phyloP scores from a whole-genome alignment of 352 stramenopile genomes.

The Globisporangium nunn region DNA sequence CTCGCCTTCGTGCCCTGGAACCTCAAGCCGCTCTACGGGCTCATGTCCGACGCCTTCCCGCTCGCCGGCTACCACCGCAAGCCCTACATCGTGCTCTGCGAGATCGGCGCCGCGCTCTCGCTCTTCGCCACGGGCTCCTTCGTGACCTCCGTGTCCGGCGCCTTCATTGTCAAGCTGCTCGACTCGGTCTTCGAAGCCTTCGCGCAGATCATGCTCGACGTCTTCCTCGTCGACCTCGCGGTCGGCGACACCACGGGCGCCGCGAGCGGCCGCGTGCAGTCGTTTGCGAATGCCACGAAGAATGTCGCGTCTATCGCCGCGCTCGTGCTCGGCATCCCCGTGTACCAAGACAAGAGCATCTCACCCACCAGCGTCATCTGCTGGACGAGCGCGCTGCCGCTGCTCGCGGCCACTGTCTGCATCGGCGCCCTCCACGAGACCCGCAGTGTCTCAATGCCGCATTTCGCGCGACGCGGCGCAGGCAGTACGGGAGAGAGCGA shows the following conservation, averaged over 20 bases:
- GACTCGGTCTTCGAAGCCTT: conserved; percentile 72
- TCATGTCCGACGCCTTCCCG: conserved; percentile 69
- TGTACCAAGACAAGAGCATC: conserved; percentile 56
- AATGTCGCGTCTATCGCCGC: conserved; percentile 58
- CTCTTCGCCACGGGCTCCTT: conserved; percentile 48
- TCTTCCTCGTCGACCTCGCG: conserved; percentile 65
- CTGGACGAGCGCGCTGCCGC: conserved; percentile 51
- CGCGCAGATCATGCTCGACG: conserved; percentile 74
- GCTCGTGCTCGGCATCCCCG: conserved; percentile 50
- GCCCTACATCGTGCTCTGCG: conserved; percentile 75
- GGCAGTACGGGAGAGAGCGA: neutral
- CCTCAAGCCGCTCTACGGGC: conserved; percentile 76
- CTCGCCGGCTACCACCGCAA: conserved; percentile 74
- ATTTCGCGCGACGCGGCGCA: neutral
- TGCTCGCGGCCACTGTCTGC: conserved; percentile 44
- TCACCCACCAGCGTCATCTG: conserved; percentile 43
- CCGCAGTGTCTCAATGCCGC: conserved; percentile 1
- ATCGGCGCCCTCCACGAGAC: conserved; percentile 40
- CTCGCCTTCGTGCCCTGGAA: conserved; percentile 83
- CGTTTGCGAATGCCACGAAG: conserved; percentile 61
- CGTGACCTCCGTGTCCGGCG: conserved; percentile 44
- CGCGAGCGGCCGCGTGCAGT: conserved; percentile 58
- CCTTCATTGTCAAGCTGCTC: conserved; percentile 62
- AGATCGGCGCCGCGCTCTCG: conserved; percentile 45
- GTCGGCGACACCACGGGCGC: conserved; percentile 41